Evolutionary conservation across 2,329 filamentous ascomycete species (phyloP), one percentile per base, ranked within the genome.

Genomic region (Aspergillus unguis): DNA sequence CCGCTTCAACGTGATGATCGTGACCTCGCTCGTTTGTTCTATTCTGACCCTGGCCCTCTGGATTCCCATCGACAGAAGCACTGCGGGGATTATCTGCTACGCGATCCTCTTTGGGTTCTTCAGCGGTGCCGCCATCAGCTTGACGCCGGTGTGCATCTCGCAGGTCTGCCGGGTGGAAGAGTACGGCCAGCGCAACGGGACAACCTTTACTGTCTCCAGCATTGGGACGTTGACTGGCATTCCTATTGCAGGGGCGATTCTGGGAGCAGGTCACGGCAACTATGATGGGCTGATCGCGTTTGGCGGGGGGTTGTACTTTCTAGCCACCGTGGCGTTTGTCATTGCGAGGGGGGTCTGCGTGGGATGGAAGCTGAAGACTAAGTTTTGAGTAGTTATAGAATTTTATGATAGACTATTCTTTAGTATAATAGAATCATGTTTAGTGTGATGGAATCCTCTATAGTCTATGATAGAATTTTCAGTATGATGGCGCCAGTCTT

Each of bases 1-100:
- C n/a, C 60, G 66, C 2, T 71, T 70, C 50, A 70, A 70, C 37
- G 58, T 64, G 2, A 70, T 69, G 64, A 54, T 62, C n/a, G n/a
- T 59, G 4, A 66, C 59, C 4, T 48, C 56, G 1, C 11, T 60
- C 0, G 8, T 63, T 0, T 67, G 61, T 33, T 42, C 58, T 0
- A 47, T 65, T 1, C 36, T 63, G 0, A 62, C 59, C 0, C 51
- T 69, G 4, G 57, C 56, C 0, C 49, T 70, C 1, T 70, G 67
- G 67, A 38, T 62, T 1, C 54, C 47, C 0, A 53, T 55, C 0
- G 56, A 53, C 1, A 44, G 38, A 5, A 61, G 55, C 8, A 52
- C 48, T 9, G 55, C 56, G 0, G 59, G 56, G 1, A 58, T 67
- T 4, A 64, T 71, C 25, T 48, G 44, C 8, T 60, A 55, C 17